phyloP scores from a whole-genome alignment of 768 basidiomycete genomes.

The Lepiota subincarnata region DNA sequence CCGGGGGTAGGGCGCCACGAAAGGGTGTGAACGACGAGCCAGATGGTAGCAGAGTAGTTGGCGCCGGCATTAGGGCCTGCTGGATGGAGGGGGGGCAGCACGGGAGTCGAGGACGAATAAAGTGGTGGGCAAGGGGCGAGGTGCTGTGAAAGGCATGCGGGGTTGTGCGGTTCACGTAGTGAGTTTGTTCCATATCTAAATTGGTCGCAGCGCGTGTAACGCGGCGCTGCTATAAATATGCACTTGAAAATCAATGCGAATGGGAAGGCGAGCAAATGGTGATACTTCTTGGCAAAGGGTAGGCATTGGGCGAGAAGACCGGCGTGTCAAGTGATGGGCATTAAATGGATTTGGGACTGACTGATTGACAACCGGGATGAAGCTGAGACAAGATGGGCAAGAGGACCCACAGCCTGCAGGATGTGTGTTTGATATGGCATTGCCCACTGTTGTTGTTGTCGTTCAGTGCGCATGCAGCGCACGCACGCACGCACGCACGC shows the following conservation, averaged over 20 bases:
- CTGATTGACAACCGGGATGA: conserved; percentile 7
- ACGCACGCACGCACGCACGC: background rate
- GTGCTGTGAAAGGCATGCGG: background rate
- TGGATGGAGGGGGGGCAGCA: background rate
- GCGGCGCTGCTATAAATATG: conserved; percentile 11
- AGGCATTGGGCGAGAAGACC: conserved; percentile 9
- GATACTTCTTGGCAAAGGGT: conserved; percentile 13
- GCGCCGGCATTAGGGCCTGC: background rate
- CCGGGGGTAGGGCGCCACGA: background rate
- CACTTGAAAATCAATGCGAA: conserved; percentile 4
- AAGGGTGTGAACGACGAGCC: background rate
- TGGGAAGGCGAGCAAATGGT: conserved; percentile 11
- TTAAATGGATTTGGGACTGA: conserved; percentile 1
- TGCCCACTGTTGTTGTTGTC: too few relatives aligned
- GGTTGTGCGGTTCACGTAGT: conserved; percentile 5
- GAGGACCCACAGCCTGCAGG: conserved; percentile 1
- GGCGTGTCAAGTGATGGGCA: conserved; percentile 11
- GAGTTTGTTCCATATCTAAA: conserved; percentile 8
- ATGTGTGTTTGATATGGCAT: background rate
- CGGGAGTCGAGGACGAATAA: too few relatives aligned
- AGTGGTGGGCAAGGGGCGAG: background rate
- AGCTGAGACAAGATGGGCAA: conserved; percentile 8
- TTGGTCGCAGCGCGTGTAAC: conserved; percentile 4
- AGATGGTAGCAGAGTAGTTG: background rate
- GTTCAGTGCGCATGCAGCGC: too few relatives aligned